Percentiles rank a stretch among this genome's conserved stretches.
Evolutionary conservation across 73 alveolate genomes (phyloP).

Genomic region (Tetrahymena borealis): DNA sequence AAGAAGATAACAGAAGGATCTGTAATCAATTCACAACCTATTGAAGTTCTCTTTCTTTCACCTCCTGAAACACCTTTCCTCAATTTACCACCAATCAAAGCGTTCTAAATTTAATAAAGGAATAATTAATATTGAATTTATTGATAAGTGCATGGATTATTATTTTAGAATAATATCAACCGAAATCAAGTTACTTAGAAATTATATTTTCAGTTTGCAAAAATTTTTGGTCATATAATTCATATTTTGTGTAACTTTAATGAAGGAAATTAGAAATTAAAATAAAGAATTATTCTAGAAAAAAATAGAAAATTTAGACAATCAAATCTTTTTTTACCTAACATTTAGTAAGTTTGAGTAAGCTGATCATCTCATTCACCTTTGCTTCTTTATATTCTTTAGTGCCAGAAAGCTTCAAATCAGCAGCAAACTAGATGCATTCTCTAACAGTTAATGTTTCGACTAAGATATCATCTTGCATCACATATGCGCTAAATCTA

Average conservation of each 20-base stretch:
- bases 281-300: too few relatives aligned
- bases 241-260: too few relatives aligned
- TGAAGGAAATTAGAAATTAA: too few relatives aligned
- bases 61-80: slow-evolving; percentile 20
- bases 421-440: slow-evolving; percentile 41
- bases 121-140: background rate
- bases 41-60: background rate
- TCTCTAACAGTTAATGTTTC: slow-evolving; percentile 45
- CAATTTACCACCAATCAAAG: slow-evolving; percentile 45
- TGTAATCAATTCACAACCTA: background rate
- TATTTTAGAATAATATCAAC: too few relatives aligned
- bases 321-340: background rate
- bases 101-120: slow-evolving; percentile 9
- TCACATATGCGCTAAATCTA: slow-evolving; percentile 39
- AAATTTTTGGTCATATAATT: too few relatives aligned
- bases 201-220: too few relatives aligned
- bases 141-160: background rate
- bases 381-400: background rate
- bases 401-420: slow-evolving; percentile 13
- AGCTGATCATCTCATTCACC: slow-evolving; percentile 36
- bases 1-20: background rate
- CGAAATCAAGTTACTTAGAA: too few relatives aligned
- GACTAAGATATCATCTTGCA: slow-evolving; percentile 45
- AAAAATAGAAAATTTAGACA: too few relatives aligned
- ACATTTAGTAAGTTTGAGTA: slow-evolving; percentile 45